Evolutionary conservation across 1,284 basidiomycete species (phyloP), one percentile per base, ranked within the genome.

Genomic region (Leccinum subrobustum): DNA sequence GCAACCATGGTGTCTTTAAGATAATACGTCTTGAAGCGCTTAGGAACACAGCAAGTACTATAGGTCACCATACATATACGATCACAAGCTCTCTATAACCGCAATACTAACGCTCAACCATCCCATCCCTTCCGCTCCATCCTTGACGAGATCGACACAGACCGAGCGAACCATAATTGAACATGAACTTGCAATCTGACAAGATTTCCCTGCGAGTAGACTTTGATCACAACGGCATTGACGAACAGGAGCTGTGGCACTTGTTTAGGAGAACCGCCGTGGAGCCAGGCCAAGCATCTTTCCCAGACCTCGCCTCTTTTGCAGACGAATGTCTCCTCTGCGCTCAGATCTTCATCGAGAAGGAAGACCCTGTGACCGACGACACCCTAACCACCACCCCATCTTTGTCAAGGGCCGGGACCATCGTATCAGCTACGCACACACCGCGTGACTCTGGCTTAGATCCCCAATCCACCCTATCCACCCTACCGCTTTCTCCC

Each of bases 311-410:
- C 8, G 0, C 29, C 50, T 66, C 69, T 29, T 73, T 73, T 29
- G 63, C 61, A 52, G 68, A 72, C 42, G 74, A 75, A 11, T 73
- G 71, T 56, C 64, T 73, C 25, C 53, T 75, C 31, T 73, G 60
- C 9, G 65, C 73, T 20, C 54, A 60, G 12, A 70, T 73, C 23
- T 18, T 59, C 29, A 47, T 11, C 50, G 64, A 35, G 1, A 18
- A 16, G 20, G 31, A 25, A 5, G 4, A 44, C 29, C 20, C 44
- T 23, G 12, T 27, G 8, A n/a, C 8, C 14, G 2, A n/a, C 16
- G 48, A 51, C 14, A 27, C 7, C 25, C 16, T 9, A 6, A 50
- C 6, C 8, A 50, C 6, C 8, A 27, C 23, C 2, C 7, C 23
- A n/a, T 27, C 16, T 27, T 16, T 35, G 39, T 56, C 35, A 35